Evolutionary conservation across 1,139 yeast genomes (phyloP).

Genomic region (Komagataea norvegica): DNA sequence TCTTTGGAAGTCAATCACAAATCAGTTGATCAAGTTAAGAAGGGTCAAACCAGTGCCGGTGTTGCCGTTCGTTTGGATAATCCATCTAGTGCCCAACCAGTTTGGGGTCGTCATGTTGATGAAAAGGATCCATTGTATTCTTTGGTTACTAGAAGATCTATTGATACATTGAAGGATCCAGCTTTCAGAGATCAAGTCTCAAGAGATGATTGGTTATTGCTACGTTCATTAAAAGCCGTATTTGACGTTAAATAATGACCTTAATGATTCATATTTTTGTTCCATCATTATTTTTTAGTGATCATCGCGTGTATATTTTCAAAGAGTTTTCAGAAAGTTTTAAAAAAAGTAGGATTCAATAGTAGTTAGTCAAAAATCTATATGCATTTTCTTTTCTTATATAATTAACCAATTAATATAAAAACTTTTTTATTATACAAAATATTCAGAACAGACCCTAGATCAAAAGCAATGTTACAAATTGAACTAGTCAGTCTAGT

Average conservation of each 20-base stretch:
- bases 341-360: too few species aligned
- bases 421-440: constrained; percentile 6
- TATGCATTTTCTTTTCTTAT: constrained; percentile 6
- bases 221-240: constrained; percentile 82
- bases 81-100: constrained; percentile 88
- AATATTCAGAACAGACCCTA: not conserved
- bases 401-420: not conserved
- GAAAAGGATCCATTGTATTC: constrained; percentile 89
- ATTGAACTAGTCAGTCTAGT: too few species aligned
- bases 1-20: constrained; percentile 95
- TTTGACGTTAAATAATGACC: constrained; percentile 41
- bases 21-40: constrained; percentile 71
- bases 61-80: constrained; percentile 97
- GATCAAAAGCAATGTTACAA: not conserved
- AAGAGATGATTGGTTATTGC: constrained; percentile 90
- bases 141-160: constrained; percentile 78
- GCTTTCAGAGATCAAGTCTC: constrained; percentile 94
- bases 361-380: constrained; percentile 3
- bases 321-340: not conserved
- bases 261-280: not conserved
- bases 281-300: too few species aligned
- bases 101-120: constrained; percentile 99
- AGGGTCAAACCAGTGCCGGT: constrained; percentile 96
- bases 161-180: constrained; percentile 96
- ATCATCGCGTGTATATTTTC: constrained; percentile 2